phyloP scores from a whole-genome alignment of 257 asterid species.

The Nyctanthes arbortristis region DNA sequence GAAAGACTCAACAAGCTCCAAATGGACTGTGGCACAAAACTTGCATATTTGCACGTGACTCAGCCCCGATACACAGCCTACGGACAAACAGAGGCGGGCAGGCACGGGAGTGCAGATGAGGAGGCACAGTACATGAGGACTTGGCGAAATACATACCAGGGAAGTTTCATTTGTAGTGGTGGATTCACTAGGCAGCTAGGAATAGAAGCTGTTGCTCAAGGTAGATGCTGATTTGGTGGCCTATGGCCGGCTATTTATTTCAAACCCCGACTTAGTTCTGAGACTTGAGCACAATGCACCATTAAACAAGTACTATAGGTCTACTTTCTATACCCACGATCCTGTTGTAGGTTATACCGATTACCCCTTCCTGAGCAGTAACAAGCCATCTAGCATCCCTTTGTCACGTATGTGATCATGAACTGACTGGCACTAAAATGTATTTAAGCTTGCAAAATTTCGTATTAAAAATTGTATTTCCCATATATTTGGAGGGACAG shows the following conservation, averaged over 20 bases:
- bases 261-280: constrained; percentile 68
- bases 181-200: constrained; percentile 71
- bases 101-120: constrained; percentile 72
- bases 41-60: constrained; percentile 78
- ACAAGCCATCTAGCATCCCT: constrained; percentile 6
- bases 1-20: constrained; percentile 72
- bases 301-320: constrained; percentile 48
- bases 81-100: constrained; percentile 77
- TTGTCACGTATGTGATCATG: constrained; percentile 37
- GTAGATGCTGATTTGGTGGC: constrained; percentile 69
- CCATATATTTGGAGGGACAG: too few species aligned
- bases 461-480: too few species aligned
- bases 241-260: constrained; percentile 55
- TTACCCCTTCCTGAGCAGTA: constrained; percentile 48
- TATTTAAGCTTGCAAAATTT: too few species aligned
- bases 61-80: constrained; percentile 85
- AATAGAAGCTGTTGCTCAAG: constrained; percentile 52
- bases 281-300: constrained; percentile 56
- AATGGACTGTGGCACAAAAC: constrained; percentile 37
- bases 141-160: constrained; percentile 62
- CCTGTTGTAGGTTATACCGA: constrained; percentile 70
- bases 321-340: constrained; percentile 67
- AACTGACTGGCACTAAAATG: not conserved
- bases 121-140: constrained; percentile 54
- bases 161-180: constrained; percentile 68